Conservation (phyloP, 441 rosid species). For the Erodium moschatum region DNA sequence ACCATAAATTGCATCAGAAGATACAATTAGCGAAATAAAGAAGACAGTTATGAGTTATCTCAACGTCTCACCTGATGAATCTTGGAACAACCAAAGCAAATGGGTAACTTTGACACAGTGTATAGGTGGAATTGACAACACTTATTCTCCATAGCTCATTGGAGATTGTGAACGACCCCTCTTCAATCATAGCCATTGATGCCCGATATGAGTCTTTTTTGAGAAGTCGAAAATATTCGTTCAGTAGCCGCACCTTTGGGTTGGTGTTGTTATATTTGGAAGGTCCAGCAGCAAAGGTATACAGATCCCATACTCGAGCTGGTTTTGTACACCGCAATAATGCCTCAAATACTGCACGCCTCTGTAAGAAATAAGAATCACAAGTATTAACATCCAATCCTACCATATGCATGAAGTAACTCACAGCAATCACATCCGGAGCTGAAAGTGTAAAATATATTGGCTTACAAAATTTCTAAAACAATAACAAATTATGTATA, state of each 20-base stretch:
- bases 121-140: constrained; percentile 52
- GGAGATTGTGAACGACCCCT: constrained; percentile 57
- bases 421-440: not conserved
- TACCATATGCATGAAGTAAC: constrained; percentile 13
- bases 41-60: constrained; percentile 21
- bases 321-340: constrained; percentile 53
- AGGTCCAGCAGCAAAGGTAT: constrained; percentile 72
- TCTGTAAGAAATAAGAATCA: constrained; percentile 35
- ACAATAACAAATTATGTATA: too few species aligned
- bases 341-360: constrained; percentile 61
- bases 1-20: constrained; percentile 6
- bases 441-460: not conserved
- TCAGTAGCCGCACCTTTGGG: constrained; percentile 80
- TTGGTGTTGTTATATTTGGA: constrained; percentile 52
- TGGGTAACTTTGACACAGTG: constrained; percentile 75
- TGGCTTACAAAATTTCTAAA: too few species aligned
- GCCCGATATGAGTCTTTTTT: constrained; percentile 48
- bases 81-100: constrained; percentile 87
- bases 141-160: constrained; percentile 89
- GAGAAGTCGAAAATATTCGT: constrained; percentile 89
- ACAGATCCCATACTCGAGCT: constrained; percentile 72
- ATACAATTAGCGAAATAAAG: constrained; percentile 3
- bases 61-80: constrained; percentile 53
- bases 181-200: constrained; percentile 60
- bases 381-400: constrained; percentile 14